Base-by-base conservation (phyloP, 306 rosid genomes). In the Crataegus laevigata region DNA sequence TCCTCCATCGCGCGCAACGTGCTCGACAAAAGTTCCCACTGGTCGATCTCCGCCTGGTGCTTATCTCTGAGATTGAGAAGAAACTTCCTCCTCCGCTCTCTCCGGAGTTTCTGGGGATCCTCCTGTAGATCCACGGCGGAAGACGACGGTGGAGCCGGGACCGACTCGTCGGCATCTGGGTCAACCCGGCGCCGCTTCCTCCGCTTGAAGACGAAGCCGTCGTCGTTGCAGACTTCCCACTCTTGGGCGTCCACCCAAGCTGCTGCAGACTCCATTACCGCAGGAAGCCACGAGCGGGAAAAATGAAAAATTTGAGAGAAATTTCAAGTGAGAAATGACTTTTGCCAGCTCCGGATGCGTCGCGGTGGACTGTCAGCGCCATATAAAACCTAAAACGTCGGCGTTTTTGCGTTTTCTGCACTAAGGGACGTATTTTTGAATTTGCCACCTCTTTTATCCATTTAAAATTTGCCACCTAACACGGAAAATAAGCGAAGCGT, bases 141-240 rank as follows among this genome's bases (percentile, higher is more conserved):
- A 1, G 45, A 11, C 1, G 73, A 55, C 6, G 43, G 26, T 14
- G 59, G 70, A 12, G 72, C n/a, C 14, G 65, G 10, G 7, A 12
- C 12, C 12, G 29, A 59, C 19, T 79, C 40, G 1, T 18, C 64
- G 11, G 42, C 28, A 13, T 69, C 68, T 13, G 87, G 65, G 51
- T 83, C 79, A 14, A 81, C 71, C 1, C 83, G 80, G 76, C 83
- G 90, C 80, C 82, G 83, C 83, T 85, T 89, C 34, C 47, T 28
- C 76, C 89, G 90, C 78, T 85, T 88, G 90, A 78, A 91, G 84
- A 91, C 86, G 84, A 91, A 88, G 68, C 93, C 93, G 43, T 89
- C 96, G 74, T 91, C 90, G 89, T 82, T 81, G 80, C 81, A 73
- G 80, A 91, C 88, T 69, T 91, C 93, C 97, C 96, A 91, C 2